Conservation (phyloP, 1,284 basidiomycete species). For the Dichomitus squalens region DNA sequence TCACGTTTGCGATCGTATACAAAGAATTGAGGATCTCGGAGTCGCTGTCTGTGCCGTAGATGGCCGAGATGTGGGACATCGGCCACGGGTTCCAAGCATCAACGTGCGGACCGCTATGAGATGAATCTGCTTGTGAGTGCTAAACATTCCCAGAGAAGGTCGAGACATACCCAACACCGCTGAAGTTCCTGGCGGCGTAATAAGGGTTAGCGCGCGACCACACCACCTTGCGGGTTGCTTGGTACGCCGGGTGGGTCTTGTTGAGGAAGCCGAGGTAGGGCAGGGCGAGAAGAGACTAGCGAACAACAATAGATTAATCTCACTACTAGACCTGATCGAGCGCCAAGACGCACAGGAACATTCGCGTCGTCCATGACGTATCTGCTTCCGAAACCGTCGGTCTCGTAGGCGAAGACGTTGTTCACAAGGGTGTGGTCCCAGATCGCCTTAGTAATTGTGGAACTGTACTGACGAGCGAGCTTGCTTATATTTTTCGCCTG, state of each 20-base stretch:
- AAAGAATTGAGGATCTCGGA: slow-evolving; percentile 62
- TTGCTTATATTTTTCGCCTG: slow-evolving; percentile 52
- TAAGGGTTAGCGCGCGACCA: slow-evolving; percentile 72
- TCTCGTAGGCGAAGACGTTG: slow-evolving; percentile 76
- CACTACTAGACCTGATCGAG: not conserved
- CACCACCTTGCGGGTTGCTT: slow-evolving; percentile 61
- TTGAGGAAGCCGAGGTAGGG: slow-evolving; percentile 79
- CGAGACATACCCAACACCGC: slow-evolving; percentile 60
- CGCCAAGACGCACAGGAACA: slow-evolving; percentile 59
- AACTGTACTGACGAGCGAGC: slow-evolving; percentile 60
- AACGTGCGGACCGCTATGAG: slow-evolving; percentile 70
- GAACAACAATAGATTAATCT: not conserved
- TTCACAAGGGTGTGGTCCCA: slow-evolving; percentile 66
- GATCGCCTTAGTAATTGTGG: slow-evolving; percentile 61
- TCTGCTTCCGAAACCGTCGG: slow-evolving; percentile 68
- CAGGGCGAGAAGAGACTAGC: slow-evolving; percentile 69
- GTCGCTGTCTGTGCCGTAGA: slow-evolving; percentile 74
- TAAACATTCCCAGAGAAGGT: too few species aligned
- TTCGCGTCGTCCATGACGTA: slow-evolving; percentile 85
- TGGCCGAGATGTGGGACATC: slow-evolving; percentile 76
- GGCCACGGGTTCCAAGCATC: slow-evolving; percentile 79
- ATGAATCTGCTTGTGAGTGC: not conserved
- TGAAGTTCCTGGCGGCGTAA: slow-evolving; percentile 65
- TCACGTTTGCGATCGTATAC: slow-evolving; percentile 66
- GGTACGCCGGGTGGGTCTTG: slow-evolving; percentile 56